Conservation (phyloP, 805 yeast genomes). For the Blastobotrys parvus region DNA sequence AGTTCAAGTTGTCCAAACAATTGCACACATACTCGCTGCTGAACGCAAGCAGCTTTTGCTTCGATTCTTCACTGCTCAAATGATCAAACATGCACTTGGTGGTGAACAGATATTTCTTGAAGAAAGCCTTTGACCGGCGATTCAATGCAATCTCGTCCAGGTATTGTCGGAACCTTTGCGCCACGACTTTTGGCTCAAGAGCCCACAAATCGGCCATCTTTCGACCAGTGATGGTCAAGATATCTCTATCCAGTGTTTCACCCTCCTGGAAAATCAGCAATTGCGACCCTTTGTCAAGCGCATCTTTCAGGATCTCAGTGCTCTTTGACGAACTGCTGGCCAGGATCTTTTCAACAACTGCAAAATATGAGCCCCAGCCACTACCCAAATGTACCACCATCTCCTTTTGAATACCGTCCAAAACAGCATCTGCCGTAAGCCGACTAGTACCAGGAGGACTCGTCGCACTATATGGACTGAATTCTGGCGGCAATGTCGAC, state of each 20-base stretch:
- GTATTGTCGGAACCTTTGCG: background rate
- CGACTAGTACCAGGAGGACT: slow-evolving; percentile 3
- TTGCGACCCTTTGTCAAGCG: background rate
- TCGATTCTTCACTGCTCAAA: background rate
- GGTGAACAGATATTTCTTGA: slow-evolving; percentile 5
- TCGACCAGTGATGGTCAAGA: slow-evolving; percentile 4
- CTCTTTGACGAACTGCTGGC: background rate
- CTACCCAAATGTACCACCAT: slow-evolving; percentile 5
- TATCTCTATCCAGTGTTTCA: slow-evolving; percentile 5
- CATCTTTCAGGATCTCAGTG: background rate
- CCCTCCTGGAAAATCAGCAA: slow-evolving; percentile 4
- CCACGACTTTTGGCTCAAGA: background rate
- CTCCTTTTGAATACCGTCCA: slow-evolving; percentile 11
- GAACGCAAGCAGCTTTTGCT: slow-evolving; percentile 3
- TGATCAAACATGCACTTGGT: slow-evolving; percentile 4
- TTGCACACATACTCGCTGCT: background rate
- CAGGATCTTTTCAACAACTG: slow-evolving; percentile 11
- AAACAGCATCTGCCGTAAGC: slow-evolving; percentile 4
- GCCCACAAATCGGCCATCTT: slow-evolving; percentile 7
- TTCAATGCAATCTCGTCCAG: slow-evolving; percentile 5
- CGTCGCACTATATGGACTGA: slow-evolving; percentile 11
- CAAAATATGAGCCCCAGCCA: slow-evolving; percentile 17
- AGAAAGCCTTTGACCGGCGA: slow-evolving; percentile 3
- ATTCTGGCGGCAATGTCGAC: slow-evolving; percentile 10
- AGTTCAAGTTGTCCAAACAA: background rate